Percentiles rank a stretch among this genome's conserved stretches.
phyloP scores from a whole-genome alignment of 805 yeast genomes.

The Candida ovalis region DNA sequence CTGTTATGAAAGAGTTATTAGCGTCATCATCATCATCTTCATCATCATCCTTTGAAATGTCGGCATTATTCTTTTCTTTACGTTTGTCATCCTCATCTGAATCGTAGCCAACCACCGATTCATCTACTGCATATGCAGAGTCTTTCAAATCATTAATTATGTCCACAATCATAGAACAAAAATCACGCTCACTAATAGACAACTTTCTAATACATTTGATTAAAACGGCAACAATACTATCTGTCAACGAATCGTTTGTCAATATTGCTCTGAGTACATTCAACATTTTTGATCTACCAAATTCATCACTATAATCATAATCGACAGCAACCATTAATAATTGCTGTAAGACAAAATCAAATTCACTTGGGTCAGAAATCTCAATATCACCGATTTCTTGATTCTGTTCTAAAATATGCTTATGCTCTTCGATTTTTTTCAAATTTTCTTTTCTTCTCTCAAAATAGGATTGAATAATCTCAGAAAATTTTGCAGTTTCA shows the following conservation, averaged over 20 bases:
- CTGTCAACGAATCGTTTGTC: conserved; percentile 53
- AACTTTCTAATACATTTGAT: conserved; percentile 64
- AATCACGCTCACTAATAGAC: conserved; percentile 79
- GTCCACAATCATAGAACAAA: conserved; percentile 80
- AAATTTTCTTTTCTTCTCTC: conserved; percentile 38
- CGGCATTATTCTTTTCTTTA: conserved; percentile 16
- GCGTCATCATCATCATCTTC: conserved; percentile 22
- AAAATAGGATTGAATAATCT: conserved; percentile 52
- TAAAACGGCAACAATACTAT: conserved; percentile 48
- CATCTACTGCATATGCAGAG: conserved; percentile 36
- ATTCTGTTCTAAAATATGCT: conserved; percentile 16
- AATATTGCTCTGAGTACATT: conserved; percentile 55
- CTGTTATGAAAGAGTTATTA: conserved; percentile 24
- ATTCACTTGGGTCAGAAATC: conserved; percentile 48
- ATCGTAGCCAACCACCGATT: conserved; percentile 19
- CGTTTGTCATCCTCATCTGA: conserved; percentile 28
- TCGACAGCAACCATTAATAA: conserved; percentile 60
- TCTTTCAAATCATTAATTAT: conserved; percentile 82
- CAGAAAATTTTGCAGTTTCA: conserved; percentile 70
- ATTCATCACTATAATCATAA: conserved; percentile 86
- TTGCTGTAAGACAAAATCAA: conserved; percentile 75
- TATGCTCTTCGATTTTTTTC: conserved; percentile 22
- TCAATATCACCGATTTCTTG: conserved; percentile 21
- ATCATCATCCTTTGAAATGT: conserved; percentile 20
- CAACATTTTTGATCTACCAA: conserved; percentile 78